A percentile compares a stretch with the other conserved stretches of the same genome.
These are phyloP conservation scores for Blastomyces emzantsi DNA, from an alignment of 2,329 filamentous ascomycete species.

Conservation along the genomic window DNA sequence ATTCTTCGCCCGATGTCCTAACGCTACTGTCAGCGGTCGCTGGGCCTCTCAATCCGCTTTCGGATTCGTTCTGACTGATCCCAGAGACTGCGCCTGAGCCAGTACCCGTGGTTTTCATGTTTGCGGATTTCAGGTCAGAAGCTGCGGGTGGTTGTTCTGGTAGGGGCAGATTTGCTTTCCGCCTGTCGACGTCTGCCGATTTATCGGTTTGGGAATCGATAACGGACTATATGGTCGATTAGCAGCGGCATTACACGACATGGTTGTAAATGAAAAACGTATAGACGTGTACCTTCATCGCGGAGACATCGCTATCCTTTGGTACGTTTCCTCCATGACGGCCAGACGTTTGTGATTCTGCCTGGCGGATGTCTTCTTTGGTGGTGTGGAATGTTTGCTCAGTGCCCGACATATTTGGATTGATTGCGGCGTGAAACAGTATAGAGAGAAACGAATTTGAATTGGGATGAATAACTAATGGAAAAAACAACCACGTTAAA, in stretches of 20 bases:
- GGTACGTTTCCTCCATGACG: conserved; percentile 36
- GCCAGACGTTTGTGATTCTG: conserved; percentile 35
- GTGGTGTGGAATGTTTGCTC: conserved; percentile 42
- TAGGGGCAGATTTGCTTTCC: conserved; percentile 64
- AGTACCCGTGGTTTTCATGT: conserved; percentile 60
- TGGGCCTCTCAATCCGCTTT: conserved; percentile 49
- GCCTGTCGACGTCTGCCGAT: conserved; percentile 56
- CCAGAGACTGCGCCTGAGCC: conserved; percentile 51
- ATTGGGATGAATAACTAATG: background rate
- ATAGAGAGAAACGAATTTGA: background rate
- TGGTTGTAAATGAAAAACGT: background rate
- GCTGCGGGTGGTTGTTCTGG: conserved; percentile 66
- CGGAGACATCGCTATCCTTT: conserved; percentile 36
- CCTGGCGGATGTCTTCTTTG: conserved; percentile 42
- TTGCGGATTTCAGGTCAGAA: conserved; percentile 70
- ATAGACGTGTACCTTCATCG: conserved; percentile 36
- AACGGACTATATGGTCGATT: conserved; percentile 18
- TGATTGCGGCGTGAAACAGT: background rate
- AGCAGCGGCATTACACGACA: conserved; percentile 29
- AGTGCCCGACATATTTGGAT: conserved; percentile 21
- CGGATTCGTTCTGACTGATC: conserved; percentile 37
- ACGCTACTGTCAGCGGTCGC: conserved; percentile 50
- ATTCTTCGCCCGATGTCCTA: conserved; percentile 41
- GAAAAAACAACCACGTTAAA: background rate
- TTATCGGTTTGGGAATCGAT: conserved; percentile 39